A percentile compares a stretch with the other conserved stretches of the same genome.
phyloP scores from a whole-genome alignment of 768 basidiomycete genomes.

The Lactarius sp. region DNA sequence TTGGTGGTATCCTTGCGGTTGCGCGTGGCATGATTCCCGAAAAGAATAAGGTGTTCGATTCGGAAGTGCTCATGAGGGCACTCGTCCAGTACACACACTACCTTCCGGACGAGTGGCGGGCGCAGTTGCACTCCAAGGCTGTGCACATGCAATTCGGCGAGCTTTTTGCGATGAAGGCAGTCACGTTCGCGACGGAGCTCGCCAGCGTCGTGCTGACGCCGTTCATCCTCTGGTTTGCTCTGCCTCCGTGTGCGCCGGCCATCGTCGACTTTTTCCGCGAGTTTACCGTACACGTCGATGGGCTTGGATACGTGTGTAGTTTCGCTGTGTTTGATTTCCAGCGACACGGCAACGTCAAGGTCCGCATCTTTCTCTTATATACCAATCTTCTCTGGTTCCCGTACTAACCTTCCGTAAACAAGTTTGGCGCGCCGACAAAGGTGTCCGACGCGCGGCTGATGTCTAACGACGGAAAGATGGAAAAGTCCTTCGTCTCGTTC shows the following conservation, averaged over 20 bases:
- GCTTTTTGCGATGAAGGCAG: conserved; percentile 89
- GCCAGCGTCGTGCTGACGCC: conserved; percentile 91
- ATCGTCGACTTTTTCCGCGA: conserved; percentile 98
- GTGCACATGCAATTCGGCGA: conserved; percentile 89
- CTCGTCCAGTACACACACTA: conserved; percentile 94
- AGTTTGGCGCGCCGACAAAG: conserved; percentile 83
- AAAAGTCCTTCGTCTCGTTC: conserved; percentile 95
- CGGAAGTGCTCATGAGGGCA: conserved; percentile 87
- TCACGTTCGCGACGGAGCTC: conserved; percentile 84
- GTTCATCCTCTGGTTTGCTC: conserved; percentile 88
- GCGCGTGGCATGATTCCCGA: conserved; percentile 95
- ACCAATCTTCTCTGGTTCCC: too few relatives aligned
- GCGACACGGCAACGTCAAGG: conserved; percentile 88
- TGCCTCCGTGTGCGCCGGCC: conserved; percentile 83
- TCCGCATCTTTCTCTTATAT: conserved; percentile 32
- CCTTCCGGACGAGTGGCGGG: conserved; percentile 92
- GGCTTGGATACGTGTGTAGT: conserved; percentile 93
- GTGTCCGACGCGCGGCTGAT: conserved; percentile 68
- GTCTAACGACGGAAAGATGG: conserved; percentile 96
- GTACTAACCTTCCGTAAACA: neutral
- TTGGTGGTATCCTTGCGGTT: conserved; percentile 82
- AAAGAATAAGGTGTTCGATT: conserved; percentile 89
- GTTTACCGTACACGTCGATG: conserved; percentile 95
- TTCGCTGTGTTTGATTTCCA: conserved; percentile 99
- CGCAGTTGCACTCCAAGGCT: conserved; percentile 82